Percentiles rank a stretch among this genome's conserved stretches.
phyloP scores from a whole-genome alignment of 2,329 filamentous ascomycete species.

The Aspergillus luchuensis region DNA sequence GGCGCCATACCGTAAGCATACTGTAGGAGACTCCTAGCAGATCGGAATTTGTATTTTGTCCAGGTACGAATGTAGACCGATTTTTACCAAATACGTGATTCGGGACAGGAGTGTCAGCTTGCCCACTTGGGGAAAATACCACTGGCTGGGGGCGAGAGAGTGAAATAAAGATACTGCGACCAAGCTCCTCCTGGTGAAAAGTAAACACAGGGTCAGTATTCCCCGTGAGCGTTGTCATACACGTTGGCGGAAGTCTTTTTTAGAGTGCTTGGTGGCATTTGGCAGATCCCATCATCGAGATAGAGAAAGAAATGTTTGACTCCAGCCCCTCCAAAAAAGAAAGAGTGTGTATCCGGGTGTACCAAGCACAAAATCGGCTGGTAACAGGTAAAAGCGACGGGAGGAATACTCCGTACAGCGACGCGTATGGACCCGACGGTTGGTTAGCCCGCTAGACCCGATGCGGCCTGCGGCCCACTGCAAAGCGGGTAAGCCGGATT shows the following conservation, averaged over 20 bases:
- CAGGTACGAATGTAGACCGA: constrained; percentile 9
- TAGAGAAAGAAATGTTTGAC: neutral
- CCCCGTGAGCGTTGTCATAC: neutral
- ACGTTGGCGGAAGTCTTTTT: neutral
- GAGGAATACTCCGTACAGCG: constrained; percentile 8
- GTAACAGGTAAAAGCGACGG: neutral
- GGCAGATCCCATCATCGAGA: neutral
- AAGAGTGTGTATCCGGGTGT: neutral
- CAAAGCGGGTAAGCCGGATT: constrained; percentile 19
- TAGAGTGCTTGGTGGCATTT: neutral
- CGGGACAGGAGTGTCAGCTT: constrained; percentile 2
- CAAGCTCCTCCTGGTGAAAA: neutral
- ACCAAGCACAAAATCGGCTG: neutral
- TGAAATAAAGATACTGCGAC: neutral
- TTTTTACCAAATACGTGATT: constrained; percentile 10
- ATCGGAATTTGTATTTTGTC: constrained; percentile 14
- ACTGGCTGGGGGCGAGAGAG: constrained; percentile 5
- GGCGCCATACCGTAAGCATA: constrained; percentile 17
- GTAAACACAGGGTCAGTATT: neutral
- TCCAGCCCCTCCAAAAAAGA: neutral
- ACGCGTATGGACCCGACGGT: constrained; percentile 11
- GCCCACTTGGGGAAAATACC: neutral
- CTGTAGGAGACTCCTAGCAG: constrained; percentile 13
- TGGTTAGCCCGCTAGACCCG: constrained; percentile 7
- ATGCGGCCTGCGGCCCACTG: constrained; percentile 6